Evolutionary conservation across 1,139 yeast genomes (phyloP).

Genomic region (Sporopachydermia cereana): DNA sequence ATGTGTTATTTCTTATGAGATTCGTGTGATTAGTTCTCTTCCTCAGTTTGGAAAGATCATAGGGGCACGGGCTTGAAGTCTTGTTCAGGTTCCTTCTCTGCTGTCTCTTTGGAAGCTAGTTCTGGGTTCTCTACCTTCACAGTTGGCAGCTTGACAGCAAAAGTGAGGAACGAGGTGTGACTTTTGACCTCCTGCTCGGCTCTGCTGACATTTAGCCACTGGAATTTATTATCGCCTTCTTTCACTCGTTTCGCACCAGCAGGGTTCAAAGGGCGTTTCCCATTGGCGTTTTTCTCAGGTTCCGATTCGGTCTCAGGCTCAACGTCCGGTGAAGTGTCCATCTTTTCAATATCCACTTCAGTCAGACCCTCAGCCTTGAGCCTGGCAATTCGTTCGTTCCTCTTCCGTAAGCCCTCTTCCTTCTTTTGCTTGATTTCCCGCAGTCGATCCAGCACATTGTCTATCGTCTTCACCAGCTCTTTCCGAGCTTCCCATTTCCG

Average conservation of each 20-base stretch:
- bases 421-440: constrained; percentile 73
- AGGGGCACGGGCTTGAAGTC: too few relatives aligned
- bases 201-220: constrained; percentile 77
- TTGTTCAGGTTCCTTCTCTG: too few relatives aligned
- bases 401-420: constrained; percentile 58
- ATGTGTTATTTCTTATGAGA: too few relatives aligned
- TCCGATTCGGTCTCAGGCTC: constrained; percentile 27
- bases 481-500: constrained; percentile 86
- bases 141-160: constrained; percentile 37
- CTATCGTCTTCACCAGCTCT: constrained; percentile 71
- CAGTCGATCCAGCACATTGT: constrained; percentile 71
- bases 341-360: constrained; percentile 9
- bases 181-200: constrained; percentile 79
- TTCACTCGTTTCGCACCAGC: constrained; percentile 51
- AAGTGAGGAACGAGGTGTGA: constrained; percentile 89
- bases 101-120: too few relatives aligned
- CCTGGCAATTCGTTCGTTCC: constrained; percentile 26
- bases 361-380: constrained; percentile 18
- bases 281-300: constrained; percentile 81
- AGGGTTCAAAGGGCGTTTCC: constrained; percentile 29
- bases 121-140: too few relatives aligned
- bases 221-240: constrained; percentile 74
- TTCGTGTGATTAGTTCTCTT: too few relatives aligned
- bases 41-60: too few relatives aligned
- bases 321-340: constrained; percentile 10